A percentile compares a stretch with the other conserved stretches of the same genome.
Conservation (phyloP, 2,329 filamentous ascomycete species). For the Diplodia corticola region DNA sequence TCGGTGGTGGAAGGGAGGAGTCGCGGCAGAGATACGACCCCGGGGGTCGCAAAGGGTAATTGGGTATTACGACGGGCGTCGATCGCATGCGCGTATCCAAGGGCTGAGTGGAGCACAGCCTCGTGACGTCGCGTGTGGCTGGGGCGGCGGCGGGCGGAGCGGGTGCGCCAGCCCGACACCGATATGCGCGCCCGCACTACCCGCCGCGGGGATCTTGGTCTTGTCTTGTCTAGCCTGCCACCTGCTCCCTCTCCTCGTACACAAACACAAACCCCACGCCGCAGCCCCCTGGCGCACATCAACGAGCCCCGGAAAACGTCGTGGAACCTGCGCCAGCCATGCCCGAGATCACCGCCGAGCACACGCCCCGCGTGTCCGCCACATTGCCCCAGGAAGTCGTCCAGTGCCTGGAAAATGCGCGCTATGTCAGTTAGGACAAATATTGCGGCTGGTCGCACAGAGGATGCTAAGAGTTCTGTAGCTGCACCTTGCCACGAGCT, state of each 20-base stretch:
- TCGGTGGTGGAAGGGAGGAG: neutral
- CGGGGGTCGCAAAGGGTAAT: slow-evolving; percentile 15
- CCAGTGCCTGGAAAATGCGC: slow-evolving; percentile 88
- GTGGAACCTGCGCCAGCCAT: slow-evolving; percentile 46
- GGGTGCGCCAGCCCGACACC: neutral
- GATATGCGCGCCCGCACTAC: neutral
- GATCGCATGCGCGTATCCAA: slow-evolving; percentile 17
- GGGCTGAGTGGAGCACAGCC: slow-evolving; percentile 16
- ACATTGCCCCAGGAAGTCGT: slow-evolving; percentile 81
- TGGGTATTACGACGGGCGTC: slow-evolving; percentile 14
- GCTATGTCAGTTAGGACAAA: slow-evolving; percentile 66
- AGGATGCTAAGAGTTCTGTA: slow-evolving; percentile 41
- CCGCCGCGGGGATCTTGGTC: slow-evolving; percentile 6
- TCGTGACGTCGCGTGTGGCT: slow-evolving; percentile 19
- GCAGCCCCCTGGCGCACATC: slow-evolving; percentile 66
- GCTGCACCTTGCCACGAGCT: slow-evolving; percentile 96
- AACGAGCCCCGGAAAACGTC: slow-evolving; percentile 36
- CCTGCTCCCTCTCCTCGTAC: neutral
- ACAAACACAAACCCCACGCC: neutral
- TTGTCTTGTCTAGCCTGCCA: neutral
- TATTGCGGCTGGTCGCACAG: slow-evolving; percentile 16
- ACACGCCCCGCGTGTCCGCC: slow-evolving; percentile 54
- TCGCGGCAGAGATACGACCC: neutral
- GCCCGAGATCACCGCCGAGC: slow-evolving; percentile 5
- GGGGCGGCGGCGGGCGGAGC: slow-evolving; percentile 7